phyloP scores from a whole-genome alignment of 495 filamentous ascomycete species.

The Elasticomyces elasticus region DNA sequence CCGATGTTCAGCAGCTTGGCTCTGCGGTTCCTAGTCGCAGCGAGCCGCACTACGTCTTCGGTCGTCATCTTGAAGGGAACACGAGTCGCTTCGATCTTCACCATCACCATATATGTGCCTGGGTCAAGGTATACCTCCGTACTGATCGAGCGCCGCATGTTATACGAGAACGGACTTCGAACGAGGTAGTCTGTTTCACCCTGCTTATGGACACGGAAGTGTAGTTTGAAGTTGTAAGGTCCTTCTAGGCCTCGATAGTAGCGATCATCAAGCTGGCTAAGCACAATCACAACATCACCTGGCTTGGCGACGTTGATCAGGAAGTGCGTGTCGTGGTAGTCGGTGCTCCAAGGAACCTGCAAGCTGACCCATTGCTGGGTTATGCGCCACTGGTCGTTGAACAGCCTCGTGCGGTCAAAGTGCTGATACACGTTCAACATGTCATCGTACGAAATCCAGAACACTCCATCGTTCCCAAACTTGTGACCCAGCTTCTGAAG shows the following conservation, averaged over 20 bases:
- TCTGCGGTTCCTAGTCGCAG: conserved; percentile 49
- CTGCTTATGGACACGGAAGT: conserved; percentile 68
- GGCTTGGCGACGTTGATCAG: conserved; percentile 53
- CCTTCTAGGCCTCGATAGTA: conserved; percentile 77
- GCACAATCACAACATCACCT: conserved; percentile 63
- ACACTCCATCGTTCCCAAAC: conserved; percentile 81
- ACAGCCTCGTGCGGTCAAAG: conserved; percentile 80
- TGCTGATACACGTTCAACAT: conserved; percentile 69
- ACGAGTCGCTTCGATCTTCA: conserved; percentile 63
- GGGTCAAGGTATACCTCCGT: conserved; percentile 71
- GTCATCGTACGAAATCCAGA: conserved; percentile 69
- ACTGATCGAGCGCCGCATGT: conserved; percentile 67
- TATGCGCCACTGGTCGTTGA: conserved; percentile 68
- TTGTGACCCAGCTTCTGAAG: conserved; percentile 65
- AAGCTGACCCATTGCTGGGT: conserved; percentile 75
- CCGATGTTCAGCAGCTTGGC: conserved; percentile 51
- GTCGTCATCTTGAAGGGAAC: not conserved
- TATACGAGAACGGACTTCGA: conserved; percentile 57
- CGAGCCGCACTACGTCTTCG: conserved; percentile 51
- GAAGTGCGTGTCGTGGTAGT: conserved; percentile 78
- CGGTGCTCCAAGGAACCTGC: conserved; percentile 70
- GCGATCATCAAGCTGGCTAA: conserved; percentile 73
- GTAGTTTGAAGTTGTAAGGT: conserved; percentile 64
- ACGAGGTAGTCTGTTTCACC: conserved; percentile 77
- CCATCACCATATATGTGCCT: conserved; percentile 65